Percentiles rank a stretch among this genome's conserved stretches.
These are phyloP conservation scores for Blastocystis sp. DNA, from an alignment of 352 stramenopile species.

Conservation along the genomic window DNA sequence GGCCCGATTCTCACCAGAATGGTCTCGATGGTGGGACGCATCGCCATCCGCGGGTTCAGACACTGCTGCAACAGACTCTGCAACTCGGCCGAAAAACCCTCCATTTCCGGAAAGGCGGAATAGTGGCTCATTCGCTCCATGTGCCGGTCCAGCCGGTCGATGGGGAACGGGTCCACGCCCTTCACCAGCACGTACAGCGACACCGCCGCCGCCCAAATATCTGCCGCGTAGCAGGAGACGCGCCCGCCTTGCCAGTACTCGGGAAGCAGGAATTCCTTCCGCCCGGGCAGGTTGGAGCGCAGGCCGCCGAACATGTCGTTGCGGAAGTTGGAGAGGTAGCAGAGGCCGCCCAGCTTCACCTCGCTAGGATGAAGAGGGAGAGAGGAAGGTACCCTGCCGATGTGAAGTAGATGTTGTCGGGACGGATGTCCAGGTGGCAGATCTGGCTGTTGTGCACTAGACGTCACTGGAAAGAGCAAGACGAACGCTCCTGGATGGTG, in stretches of 20 bases:
- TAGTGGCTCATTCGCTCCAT: slow-evolving; percentile 66
- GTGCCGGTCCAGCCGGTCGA: slow-evolving; percentile 36
- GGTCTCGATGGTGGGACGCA: slow-evolving; percentile 31
- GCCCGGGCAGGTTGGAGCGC: slow-evolving; percentile 17
- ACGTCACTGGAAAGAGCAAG: not conserved
- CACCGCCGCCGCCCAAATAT: slow-evolving; percentile 55
- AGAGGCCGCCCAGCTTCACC: slow-evolving; percentile 47
- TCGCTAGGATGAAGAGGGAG: slow-evolving; percentile 24
- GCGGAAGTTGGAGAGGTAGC: slow-evolving; percentile 46
- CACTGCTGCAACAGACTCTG: not conserved
- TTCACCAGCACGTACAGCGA: slow-evolving; percentile 40
- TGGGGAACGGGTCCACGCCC: slow-evolving; percentile 44
- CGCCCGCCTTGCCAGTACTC: slow-evolving; percentile 53
- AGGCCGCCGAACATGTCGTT: slow-evolving; percentile 41
- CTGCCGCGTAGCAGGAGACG: slow-evolving; percentile 41
- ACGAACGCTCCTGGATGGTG: slow-evolving; percentile 24
- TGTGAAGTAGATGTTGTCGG: slow-evolving; percentile 34
- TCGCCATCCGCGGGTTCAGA: not conserved
- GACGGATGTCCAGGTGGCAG: slow-evolving; percentile 56
- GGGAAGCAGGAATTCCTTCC: slow-evolving; percentile 52
- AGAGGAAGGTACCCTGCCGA: slow-evolving; percentile 1
- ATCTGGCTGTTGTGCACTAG: slow-evolving; percentile 46
- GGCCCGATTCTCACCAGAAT: not conserved
- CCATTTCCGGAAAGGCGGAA: slow-evolving; percentile 21
- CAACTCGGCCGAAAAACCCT: slow-evolving; percentile 36